Evolutionary conservation across 2,329 filamentous ascomycete species (phyloP), one percentile per base, ranked within the genome.

Genomic region (Ceratocystis papillata): DNA sequence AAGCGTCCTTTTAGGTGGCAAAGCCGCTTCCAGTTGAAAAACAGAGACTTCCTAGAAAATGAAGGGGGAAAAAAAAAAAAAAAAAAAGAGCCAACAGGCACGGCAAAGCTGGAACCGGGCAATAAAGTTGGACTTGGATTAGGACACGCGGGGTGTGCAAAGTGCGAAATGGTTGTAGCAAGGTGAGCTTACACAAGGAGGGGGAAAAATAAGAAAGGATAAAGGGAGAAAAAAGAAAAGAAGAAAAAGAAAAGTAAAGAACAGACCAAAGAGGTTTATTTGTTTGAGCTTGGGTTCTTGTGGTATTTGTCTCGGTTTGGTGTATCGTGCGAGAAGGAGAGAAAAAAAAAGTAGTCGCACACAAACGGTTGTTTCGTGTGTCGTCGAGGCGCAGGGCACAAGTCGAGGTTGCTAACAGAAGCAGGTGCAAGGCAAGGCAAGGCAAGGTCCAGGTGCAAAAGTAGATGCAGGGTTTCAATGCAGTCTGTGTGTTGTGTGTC

Each of bases 81-180:
- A 53, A 48, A 53, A 37, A 50, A 68, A 50, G 37, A 5, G 8
- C 10, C 37, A 53, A 53, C 25, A 33, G 60, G 20, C 48, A 28
- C 20, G 41, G 60, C 57, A 65, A 20, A 20, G 33, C 45, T 60
- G 48, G 59, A 33, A 28, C 20, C 50, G 48, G 65, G 41, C 20
- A 53, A 62, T 64, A 63, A 66, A 37, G 33, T 30, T 44, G 57
- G 53, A 62, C 53, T 63, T 66, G 65, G 33, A 64, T 50, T 46
- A 61, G 59, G 48, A 62, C 64, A 65, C 61, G 63, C 64, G 60
- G 60, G 64, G 67, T 53, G 45, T 64, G 62, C 57, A 60, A 63
- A 48, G 33, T 10, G 62, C 57, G 60, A 63, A 48, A 46, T 10
- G 28, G 44, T 37, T 57, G 41, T 60, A 46, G 50, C 28, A 44